These are phyloP conservation scores for Quercus suber DNA, from an alignment of 306 rosid genomes.

Conservation along the genomic window DNA sequence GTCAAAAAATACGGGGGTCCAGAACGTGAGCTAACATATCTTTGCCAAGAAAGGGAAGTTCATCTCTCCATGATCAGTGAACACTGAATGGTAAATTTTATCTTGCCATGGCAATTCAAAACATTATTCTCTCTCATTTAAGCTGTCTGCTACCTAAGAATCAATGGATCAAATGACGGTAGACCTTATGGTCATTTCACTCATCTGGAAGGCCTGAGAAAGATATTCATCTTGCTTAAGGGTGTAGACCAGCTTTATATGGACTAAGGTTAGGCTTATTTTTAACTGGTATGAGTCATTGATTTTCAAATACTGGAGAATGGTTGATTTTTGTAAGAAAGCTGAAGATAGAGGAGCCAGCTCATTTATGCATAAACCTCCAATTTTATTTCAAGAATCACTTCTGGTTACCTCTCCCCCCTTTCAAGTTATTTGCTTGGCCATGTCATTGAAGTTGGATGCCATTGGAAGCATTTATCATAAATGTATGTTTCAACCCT, in stretches of 20 bases:
- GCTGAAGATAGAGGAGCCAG: neutral
- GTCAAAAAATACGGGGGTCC: constrained; percentile 52
- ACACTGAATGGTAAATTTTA: neutral
- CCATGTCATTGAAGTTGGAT: neutral
- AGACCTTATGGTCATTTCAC: neutral
- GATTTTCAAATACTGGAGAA: neutral
- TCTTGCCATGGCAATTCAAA: neutral
- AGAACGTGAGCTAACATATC: constrained; percentile 47
- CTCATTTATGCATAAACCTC: neutral
- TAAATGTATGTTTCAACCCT: neutral
- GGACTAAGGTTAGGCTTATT: neutral
- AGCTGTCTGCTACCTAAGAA: neutral
- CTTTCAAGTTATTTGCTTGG: neutral
- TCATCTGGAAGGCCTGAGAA: neutral
- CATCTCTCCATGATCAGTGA: constrained; percentile 41
- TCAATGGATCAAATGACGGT: neutral
- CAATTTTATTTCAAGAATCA: neutral
- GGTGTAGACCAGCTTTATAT: neutral
- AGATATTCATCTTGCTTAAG: neutral
- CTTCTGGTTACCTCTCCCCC: neutral
- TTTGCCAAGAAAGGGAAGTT: constrained; percentile 61
- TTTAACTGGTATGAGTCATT: neutral
- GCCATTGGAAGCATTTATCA: neutral
- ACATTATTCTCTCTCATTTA: neutral
- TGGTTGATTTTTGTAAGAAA: too few species aligned